Percentiles rank a stretch among this genome's conserved stretches.
phyloP scores from a whole-genome alignment of 306 rosid species.

The Rosa chinensis region DNA sequence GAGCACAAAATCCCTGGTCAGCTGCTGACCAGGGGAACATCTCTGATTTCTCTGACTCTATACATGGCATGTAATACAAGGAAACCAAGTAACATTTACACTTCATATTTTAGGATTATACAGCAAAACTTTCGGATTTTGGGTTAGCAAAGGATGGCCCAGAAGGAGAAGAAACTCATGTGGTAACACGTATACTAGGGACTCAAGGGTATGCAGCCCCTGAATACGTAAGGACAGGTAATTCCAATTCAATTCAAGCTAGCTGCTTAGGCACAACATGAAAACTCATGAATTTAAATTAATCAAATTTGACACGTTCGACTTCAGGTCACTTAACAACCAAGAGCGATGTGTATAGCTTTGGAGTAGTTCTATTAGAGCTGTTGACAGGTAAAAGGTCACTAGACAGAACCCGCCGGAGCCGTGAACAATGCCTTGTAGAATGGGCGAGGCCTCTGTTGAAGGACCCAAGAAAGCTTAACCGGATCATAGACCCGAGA shows the following conservation, averaged over 20 bases:
- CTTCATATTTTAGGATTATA: conserved; percentile 48
- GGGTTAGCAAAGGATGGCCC: conserved; percentile 82
- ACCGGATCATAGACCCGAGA: conserved; percentile 48
- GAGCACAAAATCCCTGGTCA: no score
- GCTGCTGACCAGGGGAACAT: no score
- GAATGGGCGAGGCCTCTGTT: conserved; percentile 78
- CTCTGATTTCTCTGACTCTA: not conserved
- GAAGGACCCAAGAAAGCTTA: conserved; percentile 52
- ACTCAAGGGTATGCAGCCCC: conserved; percentile 89
- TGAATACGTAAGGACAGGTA: conserved; percentile 73
- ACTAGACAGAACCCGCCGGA: conserved; percentile 45
- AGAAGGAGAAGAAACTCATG: conserved; percentile 68
- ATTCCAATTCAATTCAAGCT: not conserved
- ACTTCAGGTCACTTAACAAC: conserved; percentile 71
- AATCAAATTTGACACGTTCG: not conserved
- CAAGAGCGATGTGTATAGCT: conserved; percentile 83
- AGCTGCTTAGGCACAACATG: not conserved
- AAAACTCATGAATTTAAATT: not conserved
- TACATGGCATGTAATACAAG: not conserved
- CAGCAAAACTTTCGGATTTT: conserved; percentile 71
- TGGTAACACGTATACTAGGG: conserved; percentile 64
- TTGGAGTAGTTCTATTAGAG: conserved; percentile 81
- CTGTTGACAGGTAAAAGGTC: conserved; percentile 70
- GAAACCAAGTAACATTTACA: not conserved
- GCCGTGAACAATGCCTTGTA: conserved; percentile 51